Conservation (phyloP, 345 rosid species). For the Barbarea vulgaris region DNA sequence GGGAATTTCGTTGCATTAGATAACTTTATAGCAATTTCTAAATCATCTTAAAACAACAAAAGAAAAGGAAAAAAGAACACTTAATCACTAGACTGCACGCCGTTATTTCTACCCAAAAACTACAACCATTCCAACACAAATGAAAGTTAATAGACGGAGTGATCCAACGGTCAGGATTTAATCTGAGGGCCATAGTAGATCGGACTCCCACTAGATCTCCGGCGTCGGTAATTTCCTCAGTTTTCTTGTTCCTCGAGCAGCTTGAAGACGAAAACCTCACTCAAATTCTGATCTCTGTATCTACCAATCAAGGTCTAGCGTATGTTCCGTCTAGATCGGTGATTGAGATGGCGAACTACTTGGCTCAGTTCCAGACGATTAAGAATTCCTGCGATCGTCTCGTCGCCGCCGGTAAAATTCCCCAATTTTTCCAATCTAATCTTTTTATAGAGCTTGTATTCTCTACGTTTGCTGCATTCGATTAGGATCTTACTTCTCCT, state of each 20-base stretch:
- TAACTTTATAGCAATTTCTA: neutral
- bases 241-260: neutral
- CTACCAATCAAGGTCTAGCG: neutral
- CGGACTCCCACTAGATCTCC: constrained; percentile 4
- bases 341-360: constrained; percentile 77
- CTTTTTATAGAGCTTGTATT: neutral
- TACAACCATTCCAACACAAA: neutral
- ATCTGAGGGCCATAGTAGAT: neutral
- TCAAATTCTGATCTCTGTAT: constrained; percentile 11
- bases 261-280: constrained; percentile 15
- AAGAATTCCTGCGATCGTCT: constrained; percentile 71
- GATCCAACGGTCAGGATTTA: constrained; percentile 13
- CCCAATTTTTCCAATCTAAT: neutral
- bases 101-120: neutral
- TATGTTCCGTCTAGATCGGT: constrained; percentile 10
- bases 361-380: constrained; percentile 92
- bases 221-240: constrained; percentile 13
- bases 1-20: neutral
- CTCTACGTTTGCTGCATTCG: constrained; percentile 3
- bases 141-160: neutral
- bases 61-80: neutral
- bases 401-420: constrained; percentile 74
- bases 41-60: neutral
- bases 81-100: neutral
- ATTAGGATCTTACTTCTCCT: constrained; percentile 25